Conservation (phyloP, 495 filamentous ascomycete genomes). For the Hypoxylon crocopeplum region DNA sequence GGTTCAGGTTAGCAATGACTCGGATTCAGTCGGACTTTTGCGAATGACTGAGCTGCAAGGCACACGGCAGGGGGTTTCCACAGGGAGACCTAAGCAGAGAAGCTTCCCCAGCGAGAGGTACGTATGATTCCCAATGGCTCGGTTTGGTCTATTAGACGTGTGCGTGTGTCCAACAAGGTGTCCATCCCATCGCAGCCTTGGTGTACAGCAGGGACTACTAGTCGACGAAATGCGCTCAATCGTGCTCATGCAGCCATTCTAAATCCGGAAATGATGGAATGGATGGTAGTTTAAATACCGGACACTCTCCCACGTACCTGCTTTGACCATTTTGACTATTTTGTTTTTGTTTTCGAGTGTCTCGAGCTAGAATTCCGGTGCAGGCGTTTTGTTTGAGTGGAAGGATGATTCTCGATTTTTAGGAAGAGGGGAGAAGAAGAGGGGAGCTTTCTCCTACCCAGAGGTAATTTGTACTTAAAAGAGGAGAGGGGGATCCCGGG, state of each 20-base stretch:
- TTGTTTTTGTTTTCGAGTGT: constrained; percentile 23
- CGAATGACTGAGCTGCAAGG: too few relatives aligned
- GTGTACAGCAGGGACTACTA: constrained; percentile 33
- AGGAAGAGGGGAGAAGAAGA: constrained; percentile 21
- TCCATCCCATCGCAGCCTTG: constrained; percentile 28
- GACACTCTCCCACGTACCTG: constrained; percentile 69
- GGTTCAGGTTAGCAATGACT: constrained; percentile 41
- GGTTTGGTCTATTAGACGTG: constrained; percentile 10
- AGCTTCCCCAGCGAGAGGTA: constrained; percentile 12
- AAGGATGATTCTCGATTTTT: constrained; percentile 23
- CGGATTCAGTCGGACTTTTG: too few relatives aligned
- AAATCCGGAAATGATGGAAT: constrained; percentile 35
- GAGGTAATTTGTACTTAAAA: constrained; percentile 43
- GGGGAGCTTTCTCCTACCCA: constrained; percentile 23
- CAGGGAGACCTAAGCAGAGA: constrained; percentile 12
- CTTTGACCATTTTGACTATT: constrained; percentile 85
- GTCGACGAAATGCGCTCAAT: constrained; percentile 46
- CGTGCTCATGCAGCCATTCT: constrained; percentile 45
- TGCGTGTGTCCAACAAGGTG: constrained; percentile 43
- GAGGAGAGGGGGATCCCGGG: constrained; percentile 27
- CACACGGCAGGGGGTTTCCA: constrained; percentile 23
- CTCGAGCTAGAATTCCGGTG: constrained; percentile 16
- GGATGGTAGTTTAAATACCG: constrained; percentile 32
- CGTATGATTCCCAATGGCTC: constrained; percentile 21
- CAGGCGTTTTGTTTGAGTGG: constrained; percentile 11